Base-by-base conservation (phyloP, 108 stramenopile species). In the Thalassiosira profunda region DNA sequence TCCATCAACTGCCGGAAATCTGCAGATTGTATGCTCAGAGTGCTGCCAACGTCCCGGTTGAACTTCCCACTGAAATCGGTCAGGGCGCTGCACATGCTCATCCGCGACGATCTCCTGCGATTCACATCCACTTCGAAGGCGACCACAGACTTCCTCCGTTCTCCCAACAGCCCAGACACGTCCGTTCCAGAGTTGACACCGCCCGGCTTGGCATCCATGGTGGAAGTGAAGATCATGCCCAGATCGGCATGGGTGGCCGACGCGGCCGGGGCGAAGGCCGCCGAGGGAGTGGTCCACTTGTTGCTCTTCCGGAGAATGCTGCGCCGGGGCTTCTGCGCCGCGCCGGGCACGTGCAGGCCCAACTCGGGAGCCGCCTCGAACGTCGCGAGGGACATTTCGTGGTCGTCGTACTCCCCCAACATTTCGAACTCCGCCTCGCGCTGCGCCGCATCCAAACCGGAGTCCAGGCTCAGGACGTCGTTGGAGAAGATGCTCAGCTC, bases 171-270 rank as follows among this genome's bases (percentile, higher is more conserved):
- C 23, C 62, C 61, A 18, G 67, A 69, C 28, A 77, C 25, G 44
- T 77, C 76, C 2, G 67, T 77, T 41, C 76, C 76, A 5, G 67
- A 30, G 64, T 77, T 77, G 30, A 77, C 20, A 25, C 76, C 76
- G 17, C 67, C 67, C 12, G 76, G 76, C 36, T 63, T 77, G 24
- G 76, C 28, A 49, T 77, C 76, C 29, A 77, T 64, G 8, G 76
- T 77, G 2, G 76, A 77, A 9, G 76, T 77, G 57, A 77, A 77
- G 5, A 77, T 35, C 62, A 77, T 33, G 20, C 76, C 76, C 14
- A 63, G 76, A 69, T 77, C 67, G 17, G 36, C 11, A 5, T 63
- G 47, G 18, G 35, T 58, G 38, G 58, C 14, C 23, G 63, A 25
- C 40, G 72, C 72, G 1, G 48, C 21, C 5, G 54, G 38, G 35